Base-by-base conservation (phyloP, 768 basidiomycete genomes). In the Rhizopogon salebrosus region DNA sequence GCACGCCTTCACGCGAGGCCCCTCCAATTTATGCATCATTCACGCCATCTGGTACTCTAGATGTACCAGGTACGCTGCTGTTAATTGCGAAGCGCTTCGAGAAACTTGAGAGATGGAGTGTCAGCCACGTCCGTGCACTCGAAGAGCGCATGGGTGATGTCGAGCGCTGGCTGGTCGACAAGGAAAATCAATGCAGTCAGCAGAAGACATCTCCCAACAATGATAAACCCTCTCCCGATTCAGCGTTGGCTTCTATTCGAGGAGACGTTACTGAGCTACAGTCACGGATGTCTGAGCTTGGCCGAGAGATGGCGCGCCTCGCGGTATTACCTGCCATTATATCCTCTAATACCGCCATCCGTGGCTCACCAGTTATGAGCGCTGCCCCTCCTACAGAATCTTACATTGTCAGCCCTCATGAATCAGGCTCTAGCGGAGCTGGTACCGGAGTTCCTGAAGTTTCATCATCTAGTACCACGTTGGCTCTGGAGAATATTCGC, bases 61-160 rank as follows among this genome's bases (percentile, higher is more conserved):
- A 93, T 61, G 73, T 92, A 8, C 79, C 84, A 10, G 83, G 78
- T 1, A 92, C 91, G 0, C 72, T 93, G 5, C 70, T 93, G 22
- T 78, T 80, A 10, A 82, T 93, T 39, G 87, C 89, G 11, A 70
- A 60, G 39, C 82, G 91, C 20, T 92, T 93, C 54, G 91, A 93
- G 67, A 93, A 93, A 64, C 77, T 93, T 11, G 91, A 93, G 64
- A 87, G 87, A 57, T 93, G 91, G 91, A 87, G 90, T 0, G 89
- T 93, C 3, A 83, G 88, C 6, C 91, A 93, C 59, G 89, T 92
- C 3, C 83, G 91, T 50, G 91, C 91, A 1, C 71, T 93, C n/a
- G 91, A 93, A 59, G 91, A 92, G 18, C 80, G 91, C 29, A 93
- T 93, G 90, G 83, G 84, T 55, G 91, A 93, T 52, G 91, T 93